Evolutionary conservation across 768 basidiomycete genomes (phyloP).

Genomic region (Gymnopilus junonius): DNA sequence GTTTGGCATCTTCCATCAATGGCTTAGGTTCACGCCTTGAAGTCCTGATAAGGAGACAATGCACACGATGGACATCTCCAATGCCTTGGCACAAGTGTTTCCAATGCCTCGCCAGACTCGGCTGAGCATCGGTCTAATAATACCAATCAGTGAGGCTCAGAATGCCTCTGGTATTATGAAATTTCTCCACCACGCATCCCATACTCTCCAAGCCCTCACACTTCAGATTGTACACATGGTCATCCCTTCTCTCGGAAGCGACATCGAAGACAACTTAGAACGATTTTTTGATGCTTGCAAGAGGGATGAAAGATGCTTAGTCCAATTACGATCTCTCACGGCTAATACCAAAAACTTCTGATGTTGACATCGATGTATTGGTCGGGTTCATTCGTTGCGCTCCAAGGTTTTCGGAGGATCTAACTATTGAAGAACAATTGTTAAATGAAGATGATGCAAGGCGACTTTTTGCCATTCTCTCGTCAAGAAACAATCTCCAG

Average conservation of each 20-base stretch:
- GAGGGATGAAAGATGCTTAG: neutral
- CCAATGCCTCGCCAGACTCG: neutral
- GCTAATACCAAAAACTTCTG: neutral
- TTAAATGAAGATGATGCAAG: neutral
- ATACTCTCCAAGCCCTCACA: neutral
- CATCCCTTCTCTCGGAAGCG: neutral
- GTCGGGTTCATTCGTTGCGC: neutral
- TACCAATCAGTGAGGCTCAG: neutral
- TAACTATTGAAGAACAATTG: neutral
- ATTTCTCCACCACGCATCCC: constrained; percentile 3
- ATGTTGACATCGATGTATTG: neutral
- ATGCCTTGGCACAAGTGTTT: constrained; percentile 1
- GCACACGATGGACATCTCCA: constrained; percentile 1
- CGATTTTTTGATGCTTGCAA: neutral
- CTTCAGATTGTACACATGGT: neutral
- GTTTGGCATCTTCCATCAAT: constrained; percentile 5
- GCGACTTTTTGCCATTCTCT: neutral
- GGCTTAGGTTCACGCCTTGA: constrained; percentile 6
- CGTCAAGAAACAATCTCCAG: neutral
- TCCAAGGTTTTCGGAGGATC: neutral
- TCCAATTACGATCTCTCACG: constrained; percentile 3
- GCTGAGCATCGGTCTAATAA: neutral
- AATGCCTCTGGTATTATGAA: neutral
- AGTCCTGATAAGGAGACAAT: neutral
- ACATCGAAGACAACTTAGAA: neutral